A percentile compares a stretch with the other conserved stretches of the same genome.
phyloP scores from a whole-genome alignment of 2,329 filamentous ascomycete genomes.

The Falciphora oryzae region DNA sequence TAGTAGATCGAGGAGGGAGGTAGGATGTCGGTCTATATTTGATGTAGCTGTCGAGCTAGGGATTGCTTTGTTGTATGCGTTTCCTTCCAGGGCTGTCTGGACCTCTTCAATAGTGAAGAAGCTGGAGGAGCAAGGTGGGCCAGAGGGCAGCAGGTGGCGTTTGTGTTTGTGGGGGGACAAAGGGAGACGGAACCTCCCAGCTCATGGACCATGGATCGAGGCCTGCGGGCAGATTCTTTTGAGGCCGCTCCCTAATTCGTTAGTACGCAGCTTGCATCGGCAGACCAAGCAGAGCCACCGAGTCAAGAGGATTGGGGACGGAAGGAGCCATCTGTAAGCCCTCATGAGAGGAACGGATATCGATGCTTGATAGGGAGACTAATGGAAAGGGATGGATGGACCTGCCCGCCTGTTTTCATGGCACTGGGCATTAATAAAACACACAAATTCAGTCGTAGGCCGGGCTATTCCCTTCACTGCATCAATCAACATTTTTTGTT shows the following conservation, averaged over 20 bases:
- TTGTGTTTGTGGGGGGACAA: neutral
- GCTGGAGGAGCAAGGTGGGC: neutral
- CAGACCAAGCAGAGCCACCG: neutral
- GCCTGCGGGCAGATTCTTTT: neutral
- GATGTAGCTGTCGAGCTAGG: neutral
- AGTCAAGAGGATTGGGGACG: neutral
- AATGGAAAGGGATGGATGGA: neutral
- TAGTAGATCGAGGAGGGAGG: neutral
- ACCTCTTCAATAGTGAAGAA: neutral
- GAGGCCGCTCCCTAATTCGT: neutral
- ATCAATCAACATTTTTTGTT: neutral
- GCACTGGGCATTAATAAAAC: neutral
- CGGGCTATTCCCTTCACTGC: neutral
- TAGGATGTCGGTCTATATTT: neutral
- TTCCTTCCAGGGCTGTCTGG: neutral
- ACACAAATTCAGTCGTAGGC: neutral
- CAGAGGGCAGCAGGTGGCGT: neutral
- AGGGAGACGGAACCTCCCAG: neutral
- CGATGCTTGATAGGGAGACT: neutral
- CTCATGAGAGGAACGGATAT: neutral
- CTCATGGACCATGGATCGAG: neutral
- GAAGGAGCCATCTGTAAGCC: neutral
- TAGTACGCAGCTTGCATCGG: neutral
- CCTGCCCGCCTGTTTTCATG: neutral
- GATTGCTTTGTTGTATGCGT: neutral